Evolutionary conservation across 805 yeast species (phyloP).

Genomic region (Isabelozyma heimii): DNA sequence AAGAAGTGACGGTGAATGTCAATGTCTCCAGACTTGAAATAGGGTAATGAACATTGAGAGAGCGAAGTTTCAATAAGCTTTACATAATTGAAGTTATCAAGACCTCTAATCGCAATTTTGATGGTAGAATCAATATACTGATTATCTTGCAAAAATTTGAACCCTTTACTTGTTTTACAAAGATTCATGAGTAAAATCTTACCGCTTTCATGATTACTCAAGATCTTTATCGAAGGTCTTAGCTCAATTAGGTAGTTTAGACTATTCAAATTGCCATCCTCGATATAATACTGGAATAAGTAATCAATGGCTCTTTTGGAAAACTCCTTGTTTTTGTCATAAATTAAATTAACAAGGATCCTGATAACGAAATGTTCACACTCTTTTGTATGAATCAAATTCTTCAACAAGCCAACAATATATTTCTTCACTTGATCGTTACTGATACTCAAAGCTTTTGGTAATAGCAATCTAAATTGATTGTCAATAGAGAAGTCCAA

Average conservation of each 20-base stretch:
- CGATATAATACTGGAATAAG: conserved; percentile 16
- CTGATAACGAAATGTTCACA: conserved; percentile 49
- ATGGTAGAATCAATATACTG: conserved; percentile 66
- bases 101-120: conserved; percentile 56
- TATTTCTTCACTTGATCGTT: conserved; percentile 49
- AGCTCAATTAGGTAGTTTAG: conserved; percentile 49
- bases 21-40: conserved; percentile 7
- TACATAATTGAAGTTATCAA: conserved; percentile 46
- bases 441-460: conserved; percentile 60
- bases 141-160: conserved; percentile 54
- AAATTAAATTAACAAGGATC: conserved; percentile 62
- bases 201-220: conserved; percentile 26
- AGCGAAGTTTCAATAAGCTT: conserved; percentile 44
- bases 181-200: conserved; percentile 55
- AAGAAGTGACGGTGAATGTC: conserved; percentile 48
- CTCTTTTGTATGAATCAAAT: conserved; percentile 31
- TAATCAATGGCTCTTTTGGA: conserved; percentile 15
- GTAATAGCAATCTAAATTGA: conserved; percentile 65
- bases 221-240: conserved; percentile 51
- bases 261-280: conserved; percentile 29
- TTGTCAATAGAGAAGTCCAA: conserved; percentile 59
- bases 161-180: conserved; percentile 67
- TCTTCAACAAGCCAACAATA: conserved; percentile 55
- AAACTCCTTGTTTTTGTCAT: conserved; percentile 51
- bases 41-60: conserved; percentile 19